Evolutionary conservation across 345 rosid species (phyloP), one percentile per base, ranked within the genome.

Genomic region (Physaria fendleri): DNA sequence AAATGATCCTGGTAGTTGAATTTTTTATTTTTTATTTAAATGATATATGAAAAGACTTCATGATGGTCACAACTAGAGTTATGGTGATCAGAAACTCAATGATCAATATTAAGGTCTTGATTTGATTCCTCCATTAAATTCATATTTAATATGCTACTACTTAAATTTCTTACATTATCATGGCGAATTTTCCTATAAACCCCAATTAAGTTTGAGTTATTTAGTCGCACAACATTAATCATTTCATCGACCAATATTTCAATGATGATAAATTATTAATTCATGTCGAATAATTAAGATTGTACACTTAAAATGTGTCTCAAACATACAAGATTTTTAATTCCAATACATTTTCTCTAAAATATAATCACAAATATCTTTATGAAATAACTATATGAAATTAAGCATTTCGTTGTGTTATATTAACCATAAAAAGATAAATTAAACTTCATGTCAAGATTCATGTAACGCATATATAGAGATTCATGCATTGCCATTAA

Each of bases 401-500:
- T 24, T 14, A 27, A 48, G 8, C 21, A 7, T 27, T 27, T 11
- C 18, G 23, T 16, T 52, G 34, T 13, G n/a, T 18, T 40, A 24
- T 24, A 4, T 56, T 40, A 17, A 16, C 47, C 35, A 56, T 6
- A 16, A 25, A 56, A 55, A 25, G 7, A 54, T 10, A 35, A 28
- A 32, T 32, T 8, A 3, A 29, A 29, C 9, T 49, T 27, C 9
- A 29, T 28, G 29, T 52, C 4, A 4, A 2, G 17, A 51, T 51
- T n/a, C 8, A 20, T 8, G 13, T 6, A 20, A 29, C 13, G 2
- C 41, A 58, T n/a, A 6, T 32, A 44, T 5, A 14, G 32, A 62
- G 43, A 22, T 51, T 24, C 55, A 65, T 65, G 69, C 62, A 64
- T 64, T 54, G 16, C 38, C 69, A 53, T 42, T 44, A 54, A 42